phyloP scores from a whole-genome alignment of 345 rosid species.

The Streptanthus diversifolius region DNA sequence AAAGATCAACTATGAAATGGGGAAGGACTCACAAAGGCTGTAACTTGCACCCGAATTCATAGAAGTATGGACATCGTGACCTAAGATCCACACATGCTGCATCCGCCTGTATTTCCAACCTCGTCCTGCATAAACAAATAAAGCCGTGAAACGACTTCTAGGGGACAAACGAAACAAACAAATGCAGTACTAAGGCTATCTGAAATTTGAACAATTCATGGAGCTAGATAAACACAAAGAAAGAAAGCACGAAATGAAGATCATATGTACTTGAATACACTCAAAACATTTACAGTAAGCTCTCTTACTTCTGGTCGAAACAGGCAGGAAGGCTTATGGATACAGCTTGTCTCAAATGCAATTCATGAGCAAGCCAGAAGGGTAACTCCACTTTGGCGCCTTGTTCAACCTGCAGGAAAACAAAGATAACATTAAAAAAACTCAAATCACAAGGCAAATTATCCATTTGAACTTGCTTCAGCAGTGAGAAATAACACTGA shows the following conservation, averaged over 20 bases:
- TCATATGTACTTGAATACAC: not conserved
- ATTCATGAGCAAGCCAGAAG: conserved; percentile 74
- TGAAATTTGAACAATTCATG: not conserved
- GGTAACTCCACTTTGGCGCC: conserved; percentile 73
- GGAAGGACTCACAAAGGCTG: conserved; percentile 59
- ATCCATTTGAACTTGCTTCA: not conserved
- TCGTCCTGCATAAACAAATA: conserved; percentile 45
- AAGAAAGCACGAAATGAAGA: not conserved
- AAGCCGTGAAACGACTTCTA: not conserved
- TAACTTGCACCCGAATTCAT: conserved; percentile 86
- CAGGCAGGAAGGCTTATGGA: conserved; percentile 61
- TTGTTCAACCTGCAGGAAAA: conserved; percentile 53
- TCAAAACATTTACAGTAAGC: not conserved
- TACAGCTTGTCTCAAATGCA: conserved; percentile 61
- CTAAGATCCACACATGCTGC: conserved; percentile 82
- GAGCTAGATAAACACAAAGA: not conserved
- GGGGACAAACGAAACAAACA: not conserved
- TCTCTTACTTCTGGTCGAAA: conserved; percentile 63
- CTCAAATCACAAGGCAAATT: not conserved
- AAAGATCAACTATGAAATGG: not conserved
- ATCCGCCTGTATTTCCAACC: conserved; percentile 85
- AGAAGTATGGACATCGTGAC: conserved; percentile 69
- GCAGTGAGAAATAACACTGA: conserved; percentile 31
- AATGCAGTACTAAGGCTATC: not conserved
- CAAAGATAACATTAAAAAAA: not conserved